phyloP scores from a whole-genome alignment of 1,139 yeast species.

The Debaryomyces sp. region DNA sequence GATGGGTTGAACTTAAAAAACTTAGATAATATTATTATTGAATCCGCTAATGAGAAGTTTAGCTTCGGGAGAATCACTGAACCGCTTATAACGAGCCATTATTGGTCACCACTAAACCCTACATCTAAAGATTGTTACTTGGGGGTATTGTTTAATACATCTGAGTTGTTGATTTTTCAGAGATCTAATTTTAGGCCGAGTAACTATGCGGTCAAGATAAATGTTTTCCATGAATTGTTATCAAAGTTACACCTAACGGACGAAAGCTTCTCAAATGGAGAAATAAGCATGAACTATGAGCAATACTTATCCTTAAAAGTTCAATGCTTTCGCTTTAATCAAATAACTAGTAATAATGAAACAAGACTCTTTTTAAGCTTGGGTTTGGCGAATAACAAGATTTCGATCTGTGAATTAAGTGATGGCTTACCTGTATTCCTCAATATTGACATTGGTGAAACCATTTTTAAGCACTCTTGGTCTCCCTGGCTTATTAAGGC shows the following conservation, averaged over 20 bases:
- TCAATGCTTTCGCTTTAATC: constrained; percentile 31
- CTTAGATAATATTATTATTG: constrained; percentile 28
- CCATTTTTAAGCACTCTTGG: constrained; percentile 25
- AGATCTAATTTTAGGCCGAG: constrained; percentile 26
- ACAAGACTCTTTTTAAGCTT: constrained; percentile 17
- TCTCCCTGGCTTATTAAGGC: constrained; percentile 20
- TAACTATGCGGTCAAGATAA: constrained; percentile 27
- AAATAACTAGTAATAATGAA: constrained; percentile 14
- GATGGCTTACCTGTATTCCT: constrained; percentile 13
- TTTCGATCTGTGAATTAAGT: constrained; percentile 24
- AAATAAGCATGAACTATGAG: constrained; percentile 19
- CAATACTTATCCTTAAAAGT: constrained; percentile 29
- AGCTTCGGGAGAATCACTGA: constrained; percentile 34
- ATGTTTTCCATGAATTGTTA: constrained; percentile 31
- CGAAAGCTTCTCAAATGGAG: constrained; percentile 11
- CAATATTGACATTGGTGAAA: constrained; percentile 9
- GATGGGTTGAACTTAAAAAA: constrained; percentile 34
- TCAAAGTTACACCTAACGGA: constrained; percentile 20
- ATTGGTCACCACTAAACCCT: constrained; percentile 34
- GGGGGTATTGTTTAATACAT: constrained; percentile 42
- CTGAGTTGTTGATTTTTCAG: constrained; percentile 38
- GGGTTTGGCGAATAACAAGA: constrained; percentile 19
- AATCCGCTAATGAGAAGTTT: constrained; percentile 33
- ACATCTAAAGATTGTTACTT: constrained; percentile 32
- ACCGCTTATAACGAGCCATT: constrained; percentile 37